Evolutionary conservation across 2,329 filamentous ascomycete genomes (phyloP).

Genomic region (Botrytis paeoniae): DNA sequence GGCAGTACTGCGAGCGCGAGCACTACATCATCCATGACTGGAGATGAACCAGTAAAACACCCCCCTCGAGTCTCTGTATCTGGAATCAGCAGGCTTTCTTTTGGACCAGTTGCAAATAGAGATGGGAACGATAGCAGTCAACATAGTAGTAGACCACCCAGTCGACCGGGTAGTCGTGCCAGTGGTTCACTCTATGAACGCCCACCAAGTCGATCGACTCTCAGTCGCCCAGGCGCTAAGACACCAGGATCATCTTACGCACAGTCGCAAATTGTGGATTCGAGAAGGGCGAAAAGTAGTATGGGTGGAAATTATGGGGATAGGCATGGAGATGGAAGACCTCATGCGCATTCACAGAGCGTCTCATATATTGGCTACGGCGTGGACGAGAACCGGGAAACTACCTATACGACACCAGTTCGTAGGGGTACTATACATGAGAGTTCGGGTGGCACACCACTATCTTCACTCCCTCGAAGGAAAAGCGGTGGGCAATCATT

Average conservation of each 20-base stretch:
- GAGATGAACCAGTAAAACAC: conserved; percentile 45
- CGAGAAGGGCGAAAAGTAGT: conserved; percentile 35
- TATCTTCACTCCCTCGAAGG: conserved; percentile 46
- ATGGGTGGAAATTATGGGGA: conserved; percentile 35
- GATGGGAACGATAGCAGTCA: conserved; percentile 21
- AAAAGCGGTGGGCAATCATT: conserved; percentile 46
- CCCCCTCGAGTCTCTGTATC: conserved; percentile 59
- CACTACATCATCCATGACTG: conserved; percentile 28
- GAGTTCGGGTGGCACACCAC: conserved; percentile 47
- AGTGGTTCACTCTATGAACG: conserved; percentile 34
- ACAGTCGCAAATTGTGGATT: conserved; percentile 34
- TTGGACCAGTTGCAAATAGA: conserved; percentile 59
- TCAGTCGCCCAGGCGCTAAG: conserved; percentile 35
- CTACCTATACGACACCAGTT: conserved; percentile 41
- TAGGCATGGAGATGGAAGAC: conserved; percentile 27
- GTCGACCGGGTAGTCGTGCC: conserved; percentile 35
- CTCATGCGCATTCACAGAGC: conserved; percentile 38
- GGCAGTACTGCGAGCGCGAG: conserved; percentile 43
- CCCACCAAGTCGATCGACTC: conserved; percentile 32
- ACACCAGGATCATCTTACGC: conserved; percentile 39
- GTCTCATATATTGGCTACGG: conserved; percentile 34
- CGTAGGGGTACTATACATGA: conserved; percentile 42
- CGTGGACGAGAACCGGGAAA: conserved; percentile 32
- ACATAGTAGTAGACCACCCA: conserved; percentile 25
- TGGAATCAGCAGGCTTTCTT: conserved; percentile 61